Base-by-base conservation (phyloP, 345 rosid species). In the Erucastrum elatum region DNA sequence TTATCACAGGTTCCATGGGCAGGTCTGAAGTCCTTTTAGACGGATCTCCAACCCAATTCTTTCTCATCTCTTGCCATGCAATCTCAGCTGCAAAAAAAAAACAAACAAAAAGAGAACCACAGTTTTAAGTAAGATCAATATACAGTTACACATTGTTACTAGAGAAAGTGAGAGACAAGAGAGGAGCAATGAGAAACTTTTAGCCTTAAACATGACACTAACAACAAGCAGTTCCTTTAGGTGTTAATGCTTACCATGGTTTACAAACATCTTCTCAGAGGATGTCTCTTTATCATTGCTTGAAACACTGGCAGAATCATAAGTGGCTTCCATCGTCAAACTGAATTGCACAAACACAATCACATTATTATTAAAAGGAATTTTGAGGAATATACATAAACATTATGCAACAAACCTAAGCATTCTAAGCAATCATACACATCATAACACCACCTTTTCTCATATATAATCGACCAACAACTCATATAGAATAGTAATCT, bases 11-110 rank as follows among this genome's bases (percentile, higher is more conserved):
- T 70, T 80, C 83, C 51, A 31, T n/a, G 25, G 76, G 76, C 68
- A 80, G n/a, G 30, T 56, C 68, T n/a, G 80, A 56, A 56, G 76
- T 75, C 55, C 76, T 64, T 6, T 70, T 64, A 64, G 83, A 75
- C 11, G 68, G 76, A 41, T 80, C 83, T n/a, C 83, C 83, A 75
- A 80, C 68, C 83, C 83, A 80, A 8, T 70, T 75, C 76, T 64
- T 80, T 15, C 83, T 75, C 83, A 80, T 30, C 80, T 75, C 83
- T 53, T 80, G 80, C 83, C 83, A 80, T 0, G 80, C 79, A 44
- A 75, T 70, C 83, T 80, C 83, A 8, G 80, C 80, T 80, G 26
- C 79, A 75, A 8, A 58, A 49, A 41, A 11, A 37, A 8, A 1
- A 37, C 3, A 27, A 39, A 39, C 3, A 37, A 39, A 78, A 73